Percentiles rank a stretch among this genome's conserved stretches.
Conservation (phyloP, 2,329 filamentous ascomycete species). For the Hypoxylon sp. region DNA sequence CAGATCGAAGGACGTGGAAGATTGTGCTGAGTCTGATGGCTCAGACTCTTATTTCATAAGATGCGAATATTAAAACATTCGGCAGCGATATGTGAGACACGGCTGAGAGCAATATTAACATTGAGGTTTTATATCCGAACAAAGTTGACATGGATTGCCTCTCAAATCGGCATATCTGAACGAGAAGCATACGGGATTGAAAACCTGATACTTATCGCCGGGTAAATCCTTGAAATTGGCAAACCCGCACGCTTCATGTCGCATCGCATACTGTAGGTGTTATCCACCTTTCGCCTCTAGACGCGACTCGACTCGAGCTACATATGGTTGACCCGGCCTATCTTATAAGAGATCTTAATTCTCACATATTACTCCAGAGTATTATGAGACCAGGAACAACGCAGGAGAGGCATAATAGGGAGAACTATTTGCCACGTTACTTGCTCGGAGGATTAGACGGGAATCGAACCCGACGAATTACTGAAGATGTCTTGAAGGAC, state of each 20-base stretch:
- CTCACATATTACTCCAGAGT: not conserved
- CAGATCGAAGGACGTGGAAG: not conserved
- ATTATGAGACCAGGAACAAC: not conserved
- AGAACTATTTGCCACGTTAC: not conserved
- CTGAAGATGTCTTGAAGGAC: not conserved
- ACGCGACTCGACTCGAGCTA: not conserved
- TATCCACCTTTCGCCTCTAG: not conserved
- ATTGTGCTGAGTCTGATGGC: constrained; percentile 7
- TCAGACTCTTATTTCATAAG: not conserved
- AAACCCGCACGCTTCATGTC: not conserved
- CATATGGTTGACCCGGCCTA: not conserved
- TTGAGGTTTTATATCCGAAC: not conserved
- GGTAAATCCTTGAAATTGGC: not conserved
- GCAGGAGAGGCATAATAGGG: not conserved
- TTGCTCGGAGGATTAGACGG: not conserved
- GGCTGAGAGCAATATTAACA: not conserved
- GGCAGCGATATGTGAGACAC: constrained; percentile 1
- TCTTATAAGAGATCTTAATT: not conserved
- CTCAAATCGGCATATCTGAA: too few relatives aligned
- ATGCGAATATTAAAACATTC: not conserved
- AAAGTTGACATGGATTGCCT: not conserved
- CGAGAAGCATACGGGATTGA: not conserved
- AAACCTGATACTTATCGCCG: not conserved
- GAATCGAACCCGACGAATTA: not conserved
- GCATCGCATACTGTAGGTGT: not conserved